Evolutionary conservation across 2,329 filamentous ascomycete species (phyloP), one percentile per base, ranked within the genome.

Genomic region (Neonectria neomacrospora): DNA sequence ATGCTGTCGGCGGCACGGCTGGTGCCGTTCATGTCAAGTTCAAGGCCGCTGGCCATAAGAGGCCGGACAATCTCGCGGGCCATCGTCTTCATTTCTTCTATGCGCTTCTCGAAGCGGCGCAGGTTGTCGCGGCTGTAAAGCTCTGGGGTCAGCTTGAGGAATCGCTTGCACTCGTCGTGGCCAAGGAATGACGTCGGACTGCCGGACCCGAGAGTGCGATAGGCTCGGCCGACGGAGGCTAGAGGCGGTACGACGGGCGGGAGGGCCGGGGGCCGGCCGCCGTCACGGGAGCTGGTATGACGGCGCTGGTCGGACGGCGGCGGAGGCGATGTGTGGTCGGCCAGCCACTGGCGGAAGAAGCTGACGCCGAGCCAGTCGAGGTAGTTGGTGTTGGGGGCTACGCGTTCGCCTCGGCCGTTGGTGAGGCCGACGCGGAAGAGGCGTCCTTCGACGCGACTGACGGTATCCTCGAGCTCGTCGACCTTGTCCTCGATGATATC

Each of bases 401-500:
- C 91, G 57, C 93, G 88, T 75, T 97, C 94, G 57, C 94, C 95
- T 66, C 90, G 84, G 11, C 88, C 87, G 20, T 91, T 97, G 4
- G 89, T 92, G 9, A 97, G 84, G 1, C 86, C 92, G 7, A 97
- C 82, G 11, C 94, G 87, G 79, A 96, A 96, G 12, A 98, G 86
- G 57, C 91, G 90, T 20, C 89, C 88, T 75, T 97, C 95, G 22
- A 96, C 86, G 28, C 91, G 89, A 37, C 88, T 86, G 66, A 97
- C 92, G 8, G 90, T 85, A 73, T 97, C 94, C 67, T 94, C 91
- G 18, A 97, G 84, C 77, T 97, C 94, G 70, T 97, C 93, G 5
- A 96, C 93, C 78, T 97, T 97, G 79, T 97, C 94, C 77, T 97
- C 93, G 65, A 97, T 96, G 37, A 97, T 85, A 70, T 97, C 94